Evolutionary conservation across 768 basidiomycete species (phyloP), one percentile per base, ranked within the genome.

Genomic region (Naganishia kalamii): DNA sequence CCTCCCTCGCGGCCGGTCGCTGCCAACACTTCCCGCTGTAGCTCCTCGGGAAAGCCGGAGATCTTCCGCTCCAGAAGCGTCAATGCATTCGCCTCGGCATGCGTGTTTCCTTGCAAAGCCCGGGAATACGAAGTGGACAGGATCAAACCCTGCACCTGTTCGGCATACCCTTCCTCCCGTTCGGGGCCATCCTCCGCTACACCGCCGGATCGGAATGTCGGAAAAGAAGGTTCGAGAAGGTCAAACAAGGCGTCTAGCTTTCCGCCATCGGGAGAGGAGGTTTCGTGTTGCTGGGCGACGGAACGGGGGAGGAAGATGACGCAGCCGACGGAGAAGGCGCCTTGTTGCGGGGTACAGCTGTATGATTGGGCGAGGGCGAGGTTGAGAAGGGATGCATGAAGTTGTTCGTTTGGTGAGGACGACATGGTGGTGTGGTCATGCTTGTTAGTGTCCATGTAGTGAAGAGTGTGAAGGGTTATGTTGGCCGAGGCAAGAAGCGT

Each of bases 81-180:
- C 60, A 99, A 80, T 1, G 93, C 92, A 75, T 94, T 94, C 25
- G 92, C 91, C 80, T 99, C 94, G 12, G 93, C 94, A 76, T 99
- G 94, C 3, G 94, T 97, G 74, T 98, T 98, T 60, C 93, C 94
- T 13, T 74, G 73, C 0, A 97, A 82, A 74, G 97, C 92, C 72
- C 96, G 83, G 27, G 93, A 97, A 79, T 87, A 92, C 19, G 92
- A 92, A 1, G 86, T 86, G 13, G 90, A 80, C 37, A 98, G 78
- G 48, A 88, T 79, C 62, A 85, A 79, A 3, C 76, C 76, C n/a
- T 57, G 33, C 4, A 57, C 35, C 23, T 57, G 35, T 23, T 37
- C 23, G 49, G n/a, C 15, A 15, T 64, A 27, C 23, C 21, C 35
- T 11, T 29, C 19, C 19, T 44, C 60, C 19, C 8, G 54, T 13